Evolutionary conservation across 225 moss, liverwort and hornwort genomes (phyloP), one percentile per base, ranked within the genome.

Genomic region (Rhytidiadelphus loreus): DNA sequence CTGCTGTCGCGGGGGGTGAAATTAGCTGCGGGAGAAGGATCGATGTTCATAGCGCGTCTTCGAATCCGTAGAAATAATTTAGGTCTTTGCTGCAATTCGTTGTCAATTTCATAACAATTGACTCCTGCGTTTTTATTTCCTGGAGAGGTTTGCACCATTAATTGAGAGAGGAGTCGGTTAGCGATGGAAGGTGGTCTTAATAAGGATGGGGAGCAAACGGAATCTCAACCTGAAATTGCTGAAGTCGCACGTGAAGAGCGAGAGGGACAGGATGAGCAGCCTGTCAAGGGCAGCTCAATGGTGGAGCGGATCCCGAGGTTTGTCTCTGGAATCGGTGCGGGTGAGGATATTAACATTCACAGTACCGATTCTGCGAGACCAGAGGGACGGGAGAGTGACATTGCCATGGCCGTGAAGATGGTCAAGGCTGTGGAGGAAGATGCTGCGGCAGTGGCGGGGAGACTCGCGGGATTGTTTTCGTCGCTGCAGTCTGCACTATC

Each of bases 361-460:
- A 76, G 41, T 44, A 58, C 57, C 62, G 72, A 43, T 52, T 55
- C 41, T 77, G 20, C 74, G 80, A 86, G 83, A n/a, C 28, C 71
- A 62, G 87, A 89, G 82, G 81, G 79, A 29, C 90, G 93, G 46
- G 89, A 82, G 88, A 94, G 93, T 85, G 94, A 94, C 75, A 72
- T 94, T 77, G 90, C 90, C 60, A 89, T 91, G 92, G 91, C 94
- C 58, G 92, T 93, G 82, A 94, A 84, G 95, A 92, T 95, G 95
- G 91, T 93, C 25, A 92, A 95, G 90, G 91, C 89, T 56, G 94
- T 95, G 53, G 95, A 95, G 92, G 88, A 93, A 29, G 94, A 95
- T 50, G 94, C 92, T 9, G 72, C 86, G 59, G 94, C 91, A 28
- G 92, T 95, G 79, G 93, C 95, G 20, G 68, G 85, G 44, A 92